Evolutionary conservation across 306 rosid genomes (phyloP), one percentile per base, ranked within the genome.

Genomic region (Glycine latifolia): DNA sequence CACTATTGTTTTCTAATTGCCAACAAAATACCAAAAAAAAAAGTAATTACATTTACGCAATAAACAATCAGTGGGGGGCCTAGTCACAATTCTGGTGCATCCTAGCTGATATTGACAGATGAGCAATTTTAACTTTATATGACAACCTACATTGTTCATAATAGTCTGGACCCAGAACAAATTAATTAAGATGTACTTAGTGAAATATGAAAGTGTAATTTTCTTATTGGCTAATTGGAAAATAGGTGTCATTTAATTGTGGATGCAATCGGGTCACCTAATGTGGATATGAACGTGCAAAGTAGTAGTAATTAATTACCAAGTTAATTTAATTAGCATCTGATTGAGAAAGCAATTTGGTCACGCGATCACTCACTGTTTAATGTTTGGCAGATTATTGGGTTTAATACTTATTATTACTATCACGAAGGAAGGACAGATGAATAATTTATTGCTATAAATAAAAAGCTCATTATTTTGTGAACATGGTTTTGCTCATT

Each of bases 401-500:
- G 35, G 12, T 52, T 69, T 69, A 13, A 4, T 43, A 43, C 5
- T 8, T 55, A 31, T 61, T 63, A 41, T 14, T 26, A 77, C 77
- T 56, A 79, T 66, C 49, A 59, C 80, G 31, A 48, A 37, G 31
- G 72, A 41, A 44, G 74, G 76, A 82, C 79, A 73, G 8, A 37
- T 46, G 56, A 76, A 69, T 69, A 63, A 55, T 73, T 37, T 69
- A 37, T 39, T 8, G 5, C 8, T 58, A 59, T 20, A 9, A 6
- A 31, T n/a, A 66, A 8, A 61, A 20, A 2, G 52, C 4, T 69
- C 33, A 77, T 71, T 20, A 85, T 81, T 81, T 79, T 15, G 47
- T 61, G 82, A 82, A 82, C 84, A 82, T 79, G 84, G 70, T 60
- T 78, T 81, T 55, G 75, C 80, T 81, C 75, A 82, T 81, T 77